Conservation (phyloP, 2,329 filamentous ascomycete species). For the Ophiostoma perfectum region DNA sequence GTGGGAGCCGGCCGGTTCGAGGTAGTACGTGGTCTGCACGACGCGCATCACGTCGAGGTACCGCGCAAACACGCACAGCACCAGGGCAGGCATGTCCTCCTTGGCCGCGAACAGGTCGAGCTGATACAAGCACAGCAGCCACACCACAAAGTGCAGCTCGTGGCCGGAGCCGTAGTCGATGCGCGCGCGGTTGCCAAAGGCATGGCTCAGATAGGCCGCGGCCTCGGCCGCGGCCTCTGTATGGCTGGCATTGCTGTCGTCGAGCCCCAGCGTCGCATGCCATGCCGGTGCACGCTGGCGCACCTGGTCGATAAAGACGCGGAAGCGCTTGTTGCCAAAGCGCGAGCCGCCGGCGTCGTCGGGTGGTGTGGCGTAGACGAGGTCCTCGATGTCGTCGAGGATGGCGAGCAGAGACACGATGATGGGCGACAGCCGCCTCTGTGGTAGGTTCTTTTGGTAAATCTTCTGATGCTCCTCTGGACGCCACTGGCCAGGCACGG, state of each 20-base stretch:
- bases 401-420: conserved; percentile 63
- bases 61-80: conserved; percentile 70
- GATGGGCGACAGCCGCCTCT: conserved; percentile 53
- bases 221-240: conserved; percentile 59
- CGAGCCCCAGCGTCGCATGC: conserved; percentile 55
- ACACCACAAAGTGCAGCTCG: conserved; percentile 94
- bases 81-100: conserved; percentile 65
- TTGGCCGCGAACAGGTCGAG: conserved; percentile 52
- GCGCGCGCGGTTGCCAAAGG: conserved; percentile 77
- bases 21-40: conserved; percentile 87
- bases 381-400: conserved; percentile 61
- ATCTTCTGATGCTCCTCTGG: conserved; percentile 11
- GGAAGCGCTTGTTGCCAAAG: conserved; percentile 92
- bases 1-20: conserved; percentile 93
- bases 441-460: conserved; percentile 23
- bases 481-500: conserved; percentile 17
- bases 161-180: conserved; percentile 98
- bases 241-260: conserved; percentile 34
- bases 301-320: conserved; percentile 68
- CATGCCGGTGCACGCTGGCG: conserved; percentile 52
- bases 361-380: conserved; percentile 67
- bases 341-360: conserved; percentile 82
- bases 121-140: conserved; percentile 90
- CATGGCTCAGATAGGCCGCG: conserved; percentile 72
- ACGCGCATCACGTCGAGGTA: conserved; percentile 84